Conservation (phyloP, 2,329 filamentous ascomycete species). For the Colletotrichum orchidophilum region DNA sequence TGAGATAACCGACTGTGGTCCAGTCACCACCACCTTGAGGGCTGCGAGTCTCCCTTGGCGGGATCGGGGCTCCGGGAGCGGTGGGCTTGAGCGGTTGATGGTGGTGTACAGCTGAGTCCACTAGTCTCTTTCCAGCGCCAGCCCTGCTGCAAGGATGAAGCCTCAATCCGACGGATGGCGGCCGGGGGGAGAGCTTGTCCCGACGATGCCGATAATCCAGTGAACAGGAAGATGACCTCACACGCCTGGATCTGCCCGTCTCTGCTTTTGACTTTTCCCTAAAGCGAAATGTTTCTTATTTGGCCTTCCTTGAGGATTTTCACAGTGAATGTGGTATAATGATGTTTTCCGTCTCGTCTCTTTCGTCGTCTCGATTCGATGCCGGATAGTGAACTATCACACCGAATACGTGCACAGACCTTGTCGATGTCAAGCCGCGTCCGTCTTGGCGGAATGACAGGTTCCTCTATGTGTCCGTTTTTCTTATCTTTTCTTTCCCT, state of each 20-base stretch:
- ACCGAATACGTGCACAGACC: not conserved
- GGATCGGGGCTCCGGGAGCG: not conserved
- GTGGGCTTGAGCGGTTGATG: not conserved
- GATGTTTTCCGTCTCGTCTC: not conserved
- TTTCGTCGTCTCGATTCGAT: not conserved
- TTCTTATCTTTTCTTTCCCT: not conserved
- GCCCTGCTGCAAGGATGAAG: constrained; percentile 20
- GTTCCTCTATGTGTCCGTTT: too few relatives aligned
- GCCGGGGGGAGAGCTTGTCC: constrained; percentile 19
- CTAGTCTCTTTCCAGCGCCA: constrained; percentile 21
- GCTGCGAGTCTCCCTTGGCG: not conserved
- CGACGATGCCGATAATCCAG: constrained; percentile 21
- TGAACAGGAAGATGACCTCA: constrained; percentile 4
- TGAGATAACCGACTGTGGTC: not conserved
- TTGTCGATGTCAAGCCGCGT: not conserved
- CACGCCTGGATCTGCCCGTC: not conserved
- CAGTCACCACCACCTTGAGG: not conserved
- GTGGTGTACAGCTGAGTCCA: not conserved
- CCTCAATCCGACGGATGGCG: constrained; percentile 4
- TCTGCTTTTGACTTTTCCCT: not conserved
- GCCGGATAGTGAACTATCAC: not conserved
- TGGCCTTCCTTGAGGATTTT: not conserved
- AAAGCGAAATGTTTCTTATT: not conserved
- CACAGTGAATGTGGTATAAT: not conserved
- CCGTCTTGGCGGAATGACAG: not conserved